Conservation (phyloP, 2,329 filamentous ascomycete genomes). For the Penicillium sclerotiorum region DNA sequence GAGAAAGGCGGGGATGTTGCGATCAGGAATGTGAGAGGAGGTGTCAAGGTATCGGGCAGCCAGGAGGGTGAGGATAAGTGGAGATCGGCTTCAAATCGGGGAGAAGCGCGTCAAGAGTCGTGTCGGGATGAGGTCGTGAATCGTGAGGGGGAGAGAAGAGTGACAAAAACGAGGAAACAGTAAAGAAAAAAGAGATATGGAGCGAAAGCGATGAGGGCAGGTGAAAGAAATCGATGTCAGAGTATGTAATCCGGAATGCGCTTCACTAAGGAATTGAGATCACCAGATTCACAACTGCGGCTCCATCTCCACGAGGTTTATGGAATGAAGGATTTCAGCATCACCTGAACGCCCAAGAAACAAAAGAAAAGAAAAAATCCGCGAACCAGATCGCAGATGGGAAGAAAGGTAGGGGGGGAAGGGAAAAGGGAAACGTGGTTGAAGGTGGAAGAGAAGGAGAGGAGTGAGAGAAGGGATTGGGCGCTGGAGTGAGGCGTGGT, state of each 20-base stretch:
- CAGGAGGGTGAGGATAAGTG: conserved; percentile 8
- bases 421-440: conserved; percentile 15
- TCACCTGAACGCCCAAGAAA: conserved; percentile 23
- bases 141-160: conserved; percentile 15
- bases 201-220: conserved; percentile 20
- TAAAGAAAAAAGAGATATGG: conserved; percentile 16
- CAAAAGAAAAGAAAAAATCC: conserved; percentile 21
- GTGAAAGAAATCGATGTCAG: conserved; percentile 20
- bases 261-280: conserved; percentile 24
- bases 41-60: neutral
- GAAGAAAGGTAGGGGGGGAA: conserved; percentile 12
- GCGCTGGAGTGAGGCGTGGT: conserved; percentile 14
- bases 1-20: conserved; percentile 8
- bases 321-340: conserved; percentile 22
- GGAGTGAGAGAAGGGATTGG: conserved; percentile 13
- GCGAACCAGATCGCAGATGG: conserved; percentile 16
- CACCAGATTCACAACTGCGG: conserved; percentile 31
- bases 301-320: conserved; percentile 24
- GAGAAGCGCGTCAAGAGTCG: conserved; percentile 19
- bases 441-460: conserved; percentile 15
- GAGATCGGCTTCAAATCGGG: conserved; percentile 9
- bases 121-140: conserved; percentile 20
- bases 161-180: neutral
- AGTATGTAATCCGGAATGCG: conserved; percentile 25
- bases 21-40: conserved; percentile 1